Conservation (phyloP, 371 early-diverging fungal species). For the Batkoa obscura region DNA sequence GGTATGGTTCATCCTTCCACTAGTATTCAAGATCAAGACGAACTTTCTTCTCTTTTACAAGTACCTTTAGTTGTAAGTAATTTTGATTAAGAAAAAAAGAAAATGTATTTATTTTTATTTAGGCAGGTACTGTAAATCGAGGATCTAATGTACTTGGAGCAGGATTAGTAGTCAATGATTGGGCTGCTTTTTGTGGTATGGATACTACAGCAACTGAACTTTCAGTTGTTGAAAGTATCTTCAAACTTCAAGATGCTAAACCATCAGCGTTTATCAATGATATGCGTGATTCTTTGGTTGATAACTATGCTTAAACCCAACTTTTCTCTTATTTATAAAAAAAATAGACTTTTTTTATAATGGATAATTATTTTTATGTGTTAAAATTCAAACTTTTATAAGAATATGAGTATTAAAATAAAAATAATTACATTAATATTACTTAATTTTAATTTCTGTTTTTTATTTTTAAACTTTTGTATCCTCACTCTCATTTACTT, state of each 20-base stretch:
- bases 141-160: conserved; percentile 97
- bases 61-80: conserved; percentile 86
- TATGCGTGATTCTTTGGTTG: conserved; percentile 85
- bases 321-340: no score
- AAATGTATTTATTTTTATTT: not conserved
- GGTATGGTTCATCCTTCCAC: conserved; percentile 97
- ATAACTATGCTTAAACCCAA: no score
- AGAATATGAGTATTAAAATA: no score
- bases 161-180: conserved; percentile 98
- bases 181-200: conserved; percentile 94
- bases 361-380: no score
- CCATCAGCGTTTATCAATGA: conserved; percentile 81
- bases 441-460: no score
- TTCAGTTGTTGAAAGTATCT: conserved; percentile 96
- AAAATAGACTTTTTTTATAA: no score
- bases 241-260: conserved; percentile 84
- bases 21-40: conserved; percentile 92
- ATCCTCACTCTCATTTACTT: no score
- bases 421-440: no score
- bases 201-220: conserved; percentile 97
- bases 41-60: conserved; percentile 93
- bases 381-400: no score
- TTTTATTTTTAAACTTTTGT: no score
- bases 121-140: conserved; percentile 98
- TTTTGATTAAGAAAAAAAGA: no score